Conservation (phyloP, 1,139 yeast species). For the Komagataea norvegica region DNA sequence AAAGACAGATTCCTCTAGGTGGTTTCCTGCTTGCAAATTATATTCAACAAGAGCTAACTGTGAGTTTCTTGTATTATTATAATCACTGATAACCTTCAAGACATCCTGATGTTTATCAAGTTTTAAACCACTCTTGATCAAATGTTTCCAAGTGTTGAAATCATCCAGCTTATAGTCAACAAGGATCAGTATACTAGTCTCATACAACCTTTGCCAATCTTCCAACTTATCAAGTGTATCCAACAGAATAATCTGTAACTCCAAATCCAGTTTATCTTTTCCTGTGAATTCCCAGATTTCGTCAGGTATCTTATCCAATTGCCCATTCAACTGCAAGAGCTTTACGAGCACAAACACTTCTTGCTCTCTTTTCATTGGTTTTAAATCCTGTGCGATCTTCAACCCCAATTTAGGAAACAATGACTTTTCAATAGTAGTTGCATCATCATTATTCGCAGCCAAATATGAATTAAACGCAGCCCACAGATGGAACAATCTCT, state of each 20-base stretch:
- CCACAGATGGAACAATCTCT: conserved; percentile 36
- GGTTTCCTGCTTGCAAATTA: conserved; percentile 25
- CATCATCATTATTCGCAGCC: conserved; percentile 26
- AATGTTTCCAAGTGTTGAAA: conserved; percentile 54
- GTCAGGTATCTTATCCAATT: conserved; percentile 31
- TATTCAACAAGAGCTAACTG: conserved; percentile 50
- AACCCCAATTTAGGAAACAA: conserved; percentile 55
- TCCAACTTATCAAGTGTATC: conserved; percentile 38
- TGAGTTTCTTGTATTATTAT: conserved; percentile 46
- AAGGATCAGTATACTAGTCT: conserved; percentile 34
- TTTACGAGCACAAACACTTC: conserved; percentile 53
- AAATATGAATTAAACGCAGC: conserved; percentile 43
- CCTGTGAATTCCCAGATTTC: conserved; percentile 30
- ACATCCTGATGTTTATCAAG: conserved; percentile 22
- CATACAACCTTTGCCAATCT: conserved; percentile 40
- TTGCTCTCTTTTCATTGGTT: conserved; percentile 48
- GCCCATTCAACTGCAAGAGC: conserved; percentile 36
- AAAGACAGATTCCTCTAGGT: conserved; percentile 30
- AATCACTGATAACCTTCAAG: conserved; percentile 27
- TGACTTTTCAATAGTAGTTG: conserved; percentile 36
- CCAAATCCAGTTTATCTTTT: conserved; percentile 44
- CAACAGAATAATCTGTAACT: conserved; percentile 49
- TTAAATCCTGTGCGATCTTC: conserved; percentile 43
- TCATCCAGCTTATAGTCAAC: conserved; percentile 48
- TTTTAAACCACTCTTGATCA: conserved; percentile 42